Percentiles rank a stretch among this genome's conserved stretches.
These are phyloP conservation scores for Saksenaea oblongispora DNA, from an alignment of 371 early-diverging fungal species.

Conservation along the genomic window DNA sequence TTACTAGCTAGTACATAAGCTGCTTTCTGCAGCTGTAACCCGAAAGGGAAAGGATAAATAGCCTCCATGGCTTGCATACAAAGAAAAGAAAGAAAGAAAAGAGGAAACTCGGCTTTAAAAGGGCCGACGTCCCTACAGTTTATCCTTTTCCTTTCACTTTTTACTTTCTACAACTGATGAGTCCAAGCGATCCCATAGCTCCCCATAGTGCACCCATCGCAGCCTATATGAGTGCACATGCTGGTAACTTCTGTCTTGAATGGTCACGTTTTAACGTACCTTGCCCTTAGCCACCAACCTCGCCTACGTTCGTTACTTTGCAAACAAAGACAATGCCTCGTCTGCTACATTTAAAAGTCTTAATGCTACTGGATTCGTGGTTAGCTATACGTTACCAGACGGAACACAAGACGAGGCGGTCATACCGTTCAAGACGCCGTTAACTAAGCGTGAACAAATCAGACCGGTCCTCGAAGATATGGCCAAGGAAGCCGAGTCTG, in stretches of 20 bases:
- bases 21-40: too few species aligned
- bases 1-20: too few species aligned
- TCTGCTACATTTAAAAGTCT: slow-evolving; percentile 45
- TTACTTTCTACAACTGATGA: background rate
- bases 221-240: slow-evolving; percentile 52
- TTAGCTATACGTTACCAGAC: slow-evolving; percentile 25
- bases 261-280: background rate
- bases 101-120: background rate
- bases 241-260: slow-evolving; percentile 21
- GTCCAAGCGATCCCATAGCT: slow-evolving; percentile 39
- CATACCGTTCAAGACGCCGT: slow-evolving; percentile 35
- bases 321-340: slow-evolving; percentile 28
- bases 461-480: slow-evolving; percentile 47
- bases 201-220: slow-evolving; percentile 44
- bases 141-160: background rate
- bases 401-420: slow-evolving; percentile 21
- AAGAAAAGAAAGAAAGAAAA: background rate
- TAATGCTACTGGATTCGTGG: slow-evolving; percentile 29
- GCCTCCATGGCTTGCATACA: too few species aligned
- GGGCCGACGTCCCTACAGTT: background rate
- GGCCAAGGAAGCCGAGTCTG: slow-evolving; percentile 50
- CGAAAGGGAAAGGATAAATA: too few species aligned
- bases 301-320: slow-evolving; percentile 47
- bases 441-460: slow-evolving; percentile 43
- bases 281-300: slow-evolving; percentile 37